Evolutionary conservation across 306 rosid genomes (phyloP), one percentile per base, ranked within the genome.

Genomic region (Sechiopsis laciniata): DNA sequence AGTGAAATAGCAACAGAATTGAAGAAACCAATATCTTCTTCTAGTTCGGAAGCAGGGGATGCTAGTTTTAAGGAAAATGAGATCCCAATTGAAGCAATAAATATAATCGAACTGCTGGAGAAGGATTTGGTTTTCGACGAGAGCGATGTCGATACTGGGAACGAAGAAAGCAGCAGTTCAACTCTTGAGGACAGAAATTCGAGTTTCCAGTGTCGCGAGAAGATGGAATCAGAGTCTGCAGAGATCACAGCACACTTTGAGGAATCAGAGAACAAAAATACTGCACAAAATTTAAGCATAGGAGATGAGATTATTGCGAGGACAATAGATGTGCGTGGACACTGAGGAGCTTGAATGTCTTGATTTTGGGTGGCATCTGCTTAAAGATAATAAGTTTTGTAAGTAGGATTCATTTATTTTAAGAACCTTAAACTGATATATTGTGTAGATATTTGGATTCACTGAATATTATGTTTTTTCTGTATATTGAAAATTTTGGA

Each of bases 251-350:
- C 55, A 46, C n/a, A 20, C 19, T 2, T 45, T 45, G 56, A 67
- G 32, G 29, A 42, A 65, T 42, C 54, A 5, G 71, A 65, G 17
- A 19, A 37, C 29, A n/a, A 65, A 77, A 83, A 77, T 22, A 76
- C 74, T 48, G 53, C 73, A 10, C 78, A 74, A 53, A 59, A 75
- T 21, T 10, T 83, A 72, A 86, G 82, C 80, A 29, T 86, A 29
- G 79, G 80, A 68, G 87, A 80, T 77, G 79, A 66, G 75, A 90
- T 90, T 45, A 75, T 96, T n/a, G 85, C 74, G 79, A 84, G 87
- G 75, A 82, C 78, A 20, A 78, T 76, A 81, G 74, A 58, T 45
- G 77, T 74, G 15, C 71, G 77, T 20, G 83, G 79, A 14, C 68
- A 75, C 57, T 80, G 76, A 80, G 51, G 66, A 55, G 29, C 55